Percentiles rank a stretch among this genome's conserved stretches.
phyloP scores from a whole-genome alignment of 148 eudicot species.

The Mesembryanthemum crystallinum region DNA sequence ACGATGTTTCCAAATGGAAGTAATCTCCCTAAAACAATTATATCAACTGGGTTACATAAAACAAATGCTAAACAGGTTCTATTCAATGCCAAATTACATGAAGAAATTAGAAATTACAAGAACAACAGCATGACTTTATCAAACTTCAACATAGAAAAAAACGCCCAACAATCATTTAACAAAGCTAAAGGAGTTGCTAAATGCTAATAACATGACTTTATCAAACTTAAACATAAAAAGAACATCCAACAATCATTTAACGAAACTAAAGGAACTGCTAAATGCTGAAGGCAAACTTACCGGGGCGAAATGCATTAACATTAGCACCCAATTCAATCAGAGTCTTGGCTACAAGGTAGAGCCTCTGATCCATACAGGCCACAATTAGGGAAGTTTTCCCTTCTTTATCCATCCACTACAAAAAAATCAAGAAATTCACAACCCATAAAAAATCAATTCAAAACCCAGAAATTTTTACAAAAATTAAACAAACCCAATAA shows the following conservation, averaged over 20 bases:
- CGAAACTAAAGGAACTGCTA: not conserved
- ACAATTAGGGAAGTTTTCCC: constrained; percentile 64
- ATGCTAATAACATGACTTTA: not conserved
- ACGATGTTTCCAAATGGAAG: no score
- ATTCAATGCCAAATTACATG: not conserved
- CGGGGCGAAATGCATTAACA: constrained; percentile 55
- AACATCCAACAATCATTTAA: not conserved
- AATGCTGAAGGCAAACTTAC: constrained; percentile 35
- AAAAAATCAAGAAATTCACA: no score
- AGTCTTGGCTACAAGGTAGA: constrained; percentile 43
- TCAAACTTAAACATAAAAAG: not conserved
- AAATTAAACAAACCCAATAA: not conserved
- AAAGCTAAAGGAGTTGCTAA: not conserved
- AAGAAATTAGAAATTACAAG: not conserved
- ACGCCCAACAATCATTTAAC: not conserved
- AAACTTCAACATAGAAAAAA: not conserved
- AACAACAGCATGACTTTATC: not conserved
- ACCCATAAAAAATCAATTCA: not conserved
- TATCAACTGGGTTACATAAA: not conserved
- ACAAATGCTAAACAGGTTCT: not conserved
- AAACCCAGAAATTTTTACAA: constrained; percentile 8
- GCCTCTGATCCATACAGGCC: constrained; percentile 49
- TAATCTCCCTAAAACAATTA: no score
- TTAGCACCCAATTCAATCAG: constrained; percentile 62
- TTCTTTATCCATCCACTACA: constrained; percentile 58